Evolutionary conservation across 345 rosid genomes (phyloP), one percentile per base, ranked within the genome.

Genomic region (Turnera subulata): DNA sequence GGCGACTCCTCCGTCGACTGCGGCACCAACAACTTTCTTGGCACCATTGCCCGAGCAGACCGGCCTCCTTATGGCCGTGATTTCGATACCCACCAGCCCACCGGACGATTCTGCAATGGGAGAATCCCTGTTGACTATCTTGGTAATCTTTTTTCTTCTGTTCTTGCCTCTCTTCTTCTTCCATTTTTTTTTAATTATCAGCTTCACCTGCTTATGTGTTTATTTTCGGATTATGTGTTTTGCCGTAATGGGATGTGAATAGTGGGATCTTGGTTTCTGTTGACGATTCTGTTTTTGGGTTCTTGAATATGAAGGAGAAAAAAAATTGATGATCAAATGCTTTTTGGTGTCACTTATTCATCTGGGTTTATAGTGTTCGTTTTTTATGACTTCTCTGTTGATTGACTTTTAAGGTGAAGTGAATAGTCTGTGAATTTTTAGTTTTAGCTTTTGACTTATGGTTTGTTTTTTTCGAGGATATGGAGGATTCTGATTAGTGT

Each of bases 51-150:
- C 19, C 76, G 95, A 22, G 98, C 96, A 1, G 89, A 89, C 65
- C 93, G 80, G 19, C 93, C 76, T 67, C 98, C 94, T 16, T 92
- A 92, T 32, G 98, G 98, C 25, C 79, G 95, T 58, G 98, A 92
- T 77, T 92, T 92, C 46, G 94, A 89, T 26, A 82, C 94, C 24
- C 95, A 79, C 53, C 56, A 26, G 13, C 89, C 98, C 19, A 92
- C 98, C 2, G 95, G 98, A 17, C 79, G 97, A 68, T 92, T 92
- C 72, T 76, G 77, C 73, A 92, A 92, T 75, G 98, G 98, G 32
- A 78, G 96, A 66, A 80, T 89, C 76, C 98, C 95, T 0, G 97
- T 92, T 55, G 95, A 92, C 73, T 89, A 67, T 78, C 81, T 89
- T 48, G 98, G 98, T 82, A 71, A 37, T 18, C 20, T 13, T 11